Percentiles rank a stretch among this genome's conserved stretches.
These are phyloP conservation scores for Lactarius deliciosus DNA, from an alignment of 768 basidiomycete species.

Conservation along the genomic window DNA sequence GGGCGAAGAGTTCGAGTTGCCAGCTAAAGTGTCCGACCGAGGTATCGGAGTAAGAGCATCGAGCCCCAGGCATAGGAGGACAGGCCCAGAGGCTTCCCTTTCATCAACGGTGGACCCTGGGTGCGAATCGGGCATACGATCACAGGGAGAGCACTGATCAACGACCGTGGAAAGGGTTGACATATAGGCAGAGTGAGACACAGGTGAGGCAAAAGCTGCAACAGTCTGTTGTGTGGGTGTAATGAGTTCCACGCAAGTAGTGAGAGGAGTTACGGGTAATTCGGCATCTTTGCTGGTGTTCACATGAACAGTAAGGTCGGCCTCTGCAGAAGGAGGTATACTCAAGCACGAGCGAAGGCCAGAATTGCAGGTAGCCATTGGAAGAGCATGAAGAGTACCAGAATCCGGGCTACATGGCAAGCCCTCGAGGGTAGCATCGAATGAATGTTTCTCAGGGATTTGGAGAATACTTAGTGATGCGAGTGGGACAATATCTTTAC, in stretches of 20 bases:
- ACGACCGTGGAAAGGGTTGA: background rate
- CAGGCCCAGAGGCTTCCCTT: background rate
- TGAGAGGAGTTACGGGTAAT: background rate
- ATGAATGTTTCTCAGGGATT: background rate
- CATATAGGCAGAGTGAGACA: background rate
- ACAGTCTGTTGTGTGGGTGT: background rate
- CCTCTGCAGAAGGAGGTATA: background rate
- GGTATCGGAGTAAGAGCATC: background rate
- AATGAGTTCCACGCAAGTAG: background rate
- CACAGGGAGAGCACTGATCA: background rate
- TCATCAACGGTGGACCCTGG: background rate
- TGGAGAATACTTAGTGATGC: background rate
- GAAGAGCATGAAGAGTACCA: background rate
- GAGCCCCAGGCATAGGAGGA: background rate
- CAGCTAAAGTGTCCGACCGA: background rate
- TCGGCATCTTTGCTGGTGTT: background rate
- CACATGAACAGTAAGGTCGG: background rate
- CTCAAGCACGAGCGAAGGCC: background rate
- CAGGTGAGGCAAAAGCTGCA: conserved; percentile 1
- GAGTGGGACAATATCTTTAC: background rate
- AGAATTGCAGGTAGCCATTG: background rate
- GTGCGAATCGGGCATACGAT: background rate
- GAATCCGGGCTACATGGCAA: background rate
- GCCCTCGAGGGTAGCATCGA: background rate
- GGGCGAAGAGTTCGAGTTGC: background rate